phyloP scores from a whole-genome alignment of 169 alveolate species.

The Eimeria zaria region DNA sequence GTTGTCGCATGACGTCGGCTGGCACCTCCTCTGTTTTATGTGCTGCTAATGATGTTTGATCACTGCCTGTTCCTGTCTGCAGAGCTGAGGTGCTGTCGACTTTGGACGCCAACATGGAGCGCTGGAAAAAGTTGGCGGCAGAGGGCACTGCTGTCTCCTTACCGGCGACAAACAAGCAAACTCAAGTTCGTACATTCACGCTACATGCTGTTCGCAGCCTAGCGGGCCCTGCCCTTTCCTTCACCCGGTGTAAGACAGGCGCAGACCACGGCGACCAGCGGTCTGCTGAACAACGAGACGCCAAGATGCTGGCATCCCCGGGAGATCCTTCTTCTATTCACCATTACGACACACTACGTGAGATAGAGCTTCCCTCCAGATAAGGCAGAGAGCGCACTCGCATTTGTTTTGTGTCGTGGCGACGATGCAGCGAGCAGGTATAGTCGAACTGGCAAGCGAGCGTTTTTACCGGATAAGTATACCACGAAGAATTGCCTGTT shows the following conservation, averaged over 20 bases:
- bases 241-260: background rate
- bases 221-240: constrained; percentile 70
- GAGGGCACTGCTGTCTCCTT: constrained; percentile 44
- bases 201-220: constrained; percentile 61
- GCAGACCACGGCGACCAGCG: background rate
- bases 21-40: background rate
- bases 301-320: background rate
- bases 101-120: constrained; percentile 55
- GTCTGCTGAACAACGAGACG: background rate
- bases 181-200: constrained; percentile 75
- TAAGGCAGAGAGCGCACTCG: background rate
- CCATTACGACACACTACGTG: background rate
- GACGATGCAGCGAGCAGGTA: background rate
- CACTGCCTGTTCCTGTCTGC: background rate
- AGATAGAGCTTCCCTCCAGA: background rate
- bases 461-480: background rate
- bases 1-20: background rate
- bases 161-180: constrained; percentile 13
- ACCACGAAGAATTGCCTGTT: background rate
- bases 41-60: background rate
- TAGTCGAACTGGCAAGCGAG: background rate
- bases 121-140: constrained; percentile 64
- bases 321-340: background rate
- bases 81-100: constrained; percentile 53
- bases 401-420: background rate